These are phyloP conservation scores for Gracilaria domingensis DNA, from an alignment of 23 red algal species.

Conservation along the genomic window DNA sequence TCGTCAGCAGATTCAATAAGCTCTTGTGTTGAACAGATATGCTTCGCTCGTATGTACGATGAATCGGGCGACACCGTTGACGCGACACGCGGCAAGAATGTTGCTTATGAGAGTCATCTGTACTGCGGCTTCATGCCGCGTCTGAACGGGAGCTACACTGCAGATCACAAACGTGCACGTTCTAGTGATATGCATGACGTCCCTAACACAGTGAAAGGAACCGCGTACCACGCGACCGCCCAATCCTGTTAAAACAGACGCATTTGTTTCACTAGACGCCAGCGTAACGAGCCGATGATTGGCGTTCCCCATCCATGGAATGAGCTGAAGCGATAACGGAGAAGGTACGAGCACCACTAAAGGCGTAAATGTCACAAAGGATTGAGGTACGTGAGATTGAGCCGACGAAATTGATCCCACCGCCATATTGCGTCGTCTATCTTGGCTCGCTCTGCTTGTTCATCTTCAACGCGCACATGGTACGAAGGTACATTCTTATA, in stretches of 20 bases:
- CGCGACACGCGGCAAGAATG: conserved; percentile 26
- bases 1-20: neutral
- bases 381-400: neutral
- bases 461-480: neutral
- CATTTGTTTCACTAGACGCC: neutral
- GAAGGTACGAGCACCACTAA: conserved; percentile 16
- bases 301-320: neutral
- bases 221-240: neutral
- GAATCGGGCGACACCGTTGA: conserved; percentile 9
- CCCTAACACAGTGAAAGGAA: conserved; percentile 1
- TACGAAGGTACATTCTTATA: conserved; percentile 17
- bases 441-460: neutral
- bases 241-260: neutral
- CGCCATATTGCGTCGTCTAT: neutral
- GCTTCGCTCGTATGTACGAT: conserved; percentile 11
- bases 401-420: neutral
- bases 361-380: conserved; percentile 10
- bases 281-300: conserved; percentile 5
- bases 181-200: conserved; percentile 18
- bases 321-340: conserved; percentile 7
- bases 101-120: conserved; percentile 14
- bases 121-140: neutral
- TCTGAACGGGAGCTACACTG: conserved; percentile 1
- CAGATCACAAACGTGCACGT: conserved; percentile 4
- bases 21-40: neutral